These are phyloP conservation scores for Biancaea sappan DNA, from an alignment of 306 rosid species.

Conservation along the genomic window DNA sequence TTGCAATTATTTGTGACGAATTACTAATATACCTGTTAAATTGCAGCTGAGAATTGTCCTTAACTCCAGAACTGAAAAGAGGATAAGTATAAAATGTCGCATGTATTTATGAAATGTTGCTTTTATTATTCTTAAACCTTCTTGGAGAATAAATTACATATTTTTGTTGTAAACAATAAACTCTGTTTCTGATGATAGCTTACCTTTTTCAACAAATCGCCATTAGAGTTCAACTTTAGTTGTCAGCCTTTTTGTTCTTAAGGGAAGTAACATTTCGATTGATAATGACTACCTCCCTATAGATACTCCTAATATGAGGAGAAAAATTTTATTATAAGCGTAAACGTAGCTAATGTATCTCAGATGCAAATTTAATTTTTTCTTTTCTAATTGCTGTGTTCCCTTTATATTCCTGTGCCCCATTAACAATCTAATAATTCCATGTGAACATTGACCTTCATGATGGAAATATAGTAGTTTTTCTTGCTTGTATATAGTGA, in stretches of 20 bases:
- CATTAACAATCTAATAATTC: background rate
- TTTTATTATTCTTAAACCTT: background rate
- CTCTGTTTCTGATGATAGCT: background rate
- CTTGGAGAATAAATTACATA: background rate
- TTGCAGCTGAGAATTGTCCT: background rate
- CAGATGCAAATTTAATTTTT: conserved; percentile 7
- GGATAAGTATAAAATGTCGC: background rate
- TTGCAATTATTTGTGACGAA: background rate
- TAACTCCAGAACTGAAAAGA: background rate
- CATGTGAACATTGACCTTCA: background rate
- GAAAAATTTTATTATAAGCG: conserved; percentile 7
- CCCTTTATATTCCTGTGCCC: background rate
- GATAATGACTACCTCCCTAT: background rate
- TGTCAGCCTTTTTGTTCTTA: background rate
- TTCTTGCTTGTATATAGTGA: background rate
- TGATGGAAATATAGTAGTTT: background rate
- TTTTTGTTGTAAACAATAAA: background rate
- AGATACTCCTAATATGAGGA: background rate
- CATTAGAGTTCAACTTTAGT: background rate
- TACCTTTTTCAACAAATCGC: background rate
- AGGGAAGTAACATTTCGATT: background rate
- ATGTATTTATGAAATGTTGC: background rate
- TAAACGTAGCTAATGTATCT: conserved; percentile 7
- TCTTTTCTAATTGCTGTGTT: background rate
- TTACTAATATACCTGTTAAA: background rate